Percentiles rank a stretch among this genome's conserved stretches.
Conservation (phyloP, 106 monocot genomes). For the Dioscorea dumetorum region DNA sequence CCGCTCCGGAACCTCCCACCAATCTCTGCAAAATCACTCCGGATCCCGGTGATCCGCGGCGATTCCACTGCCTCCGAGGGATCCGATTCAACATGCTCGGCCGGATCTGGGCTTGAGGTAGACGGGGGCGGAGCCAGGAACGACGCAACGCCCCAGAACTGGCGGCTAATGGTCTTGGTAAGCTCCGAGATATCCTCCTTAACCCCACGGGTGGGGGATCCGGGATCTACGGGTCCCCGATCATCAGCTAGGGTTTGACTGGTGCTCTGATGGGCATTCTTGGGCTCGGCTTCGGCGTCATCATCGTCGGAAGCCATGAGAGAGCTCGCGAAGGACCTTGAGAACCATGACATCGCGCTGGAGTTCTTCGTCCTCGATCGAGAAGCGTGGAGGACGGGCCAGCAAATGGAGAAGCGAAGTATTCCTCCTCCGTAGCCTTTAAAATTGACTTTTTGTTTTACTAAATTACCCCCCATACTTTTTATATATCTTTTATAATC, state of each 20-base stretch:
- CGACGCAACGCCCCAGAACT: slow-evolving; percentile 84
- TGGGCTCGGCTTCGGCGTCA: slow-evolving; percentile 7
- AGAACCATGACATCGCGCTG: slow-evolving; percentile 71
- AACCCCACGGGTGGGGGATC: slow-evolving; percentile 49
- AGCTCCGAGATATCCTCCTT: slow-evolving; percentile 91
- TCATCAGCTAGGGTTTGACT: background rate
- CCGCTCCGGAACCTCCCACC: slow-evolving; percentile 69
- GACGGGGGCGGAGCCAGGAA: slow-evolving; percentile 82
- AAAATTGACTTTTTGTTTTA: too few species aligned
- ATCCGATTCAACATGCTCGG: background rate
- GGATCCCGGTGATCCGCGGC: slow-evolving; percentile 44
- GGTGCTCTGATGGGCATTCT: background rate
- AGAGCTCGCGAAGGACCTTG: slow-evolving; percentile 60
- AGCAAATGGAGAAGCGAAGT: too few species aligned
- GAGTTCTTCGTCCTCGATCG: background rate
- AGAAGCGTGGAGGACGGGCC: background rate
- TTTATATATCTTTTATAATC: background rate
- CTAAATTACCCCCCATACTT: too few species aligned
- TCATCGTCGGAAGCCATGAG: slow-evolving; percentile 16
- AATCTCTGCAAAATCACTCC: slow-evolving; percentile 79
- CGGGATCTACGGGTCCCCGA: slow-evolving; percentile 5
- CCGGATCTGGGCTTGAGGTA: slow-evolving; percentile 2
- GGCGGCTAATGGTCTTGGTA: slow-evolving; percentile 72
- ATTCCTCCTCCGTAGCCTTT: too few species aligned
- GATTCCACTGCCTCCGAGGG: slow-evolving; percentile 13